These are phyloP conservation scores for Ceratobasidium sp. DNA, from an alignment of 1,284 basidiomycete genomes.

Conservation along the genomic window DNA sequence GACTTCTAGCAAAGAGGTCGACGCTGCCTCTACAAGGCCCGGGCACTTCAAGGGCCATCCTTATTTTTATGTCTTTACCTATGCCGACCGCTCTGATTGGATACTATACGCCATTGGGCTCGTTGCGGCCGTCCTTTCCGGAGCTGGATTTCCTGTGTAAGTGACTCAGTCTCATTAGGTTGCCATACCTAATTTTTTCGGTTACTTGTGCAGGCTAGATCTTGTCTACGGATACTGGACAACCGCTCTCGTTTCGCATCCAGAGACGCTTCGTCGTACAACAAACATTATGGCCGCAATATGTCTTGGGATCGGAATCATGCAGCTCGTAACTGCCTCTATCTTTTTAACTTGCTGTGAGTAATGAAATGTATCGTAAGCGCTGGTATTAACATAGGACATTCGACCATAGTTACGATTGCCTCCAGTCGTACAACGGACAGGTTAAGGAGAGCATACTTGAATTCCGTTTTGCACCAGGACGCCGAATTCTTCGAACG, in stretches of 20 bases:
- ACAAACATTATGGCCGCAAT: slow-evolving; percentile 38
- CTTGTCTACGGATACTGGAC: slow-evolving; percentile 33
- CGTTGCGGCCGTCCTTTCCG: slow-evolving; percentile 19
- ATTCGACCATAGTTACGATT: slow-evolving; percentile 49
- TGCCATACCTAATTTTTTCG: neutral
- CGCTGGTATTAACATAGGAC: neutral
- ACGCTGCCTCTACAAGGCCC: neutral
- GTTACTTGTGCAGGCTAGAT: neutral
- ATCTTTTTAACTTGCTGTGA: slow-evolving; percentile 31
- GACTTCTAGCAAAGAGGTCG: neutral
- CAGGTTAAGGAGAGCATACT: slow-evolving; percentile 54
- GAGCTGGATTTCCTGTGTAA: slow-evolving; percentile 36
- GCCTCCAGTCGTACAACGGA: slow-evolving; percentile 53
- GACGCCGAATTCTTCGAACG: slow-evolving; percentile 57
- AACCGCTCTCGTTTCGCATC: neutral
- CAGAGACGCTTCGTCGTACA: neutral
- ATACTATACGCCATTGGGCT: slow-evolving; percentile 9
- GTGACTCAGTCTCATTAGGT: neutral
- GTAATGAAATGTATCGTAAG: neutral
- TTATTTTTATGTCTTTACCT: slow-evolving; percentile 35
- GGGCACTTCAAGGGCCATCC: slow-evolving; percentile 10
- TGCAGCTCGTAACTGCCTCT: slow-evolving; percentile 22
- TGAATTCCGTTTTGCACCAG: slow-evolving; percentile 56
- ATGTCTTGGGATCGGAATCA: slow-evolving; percentile 18
- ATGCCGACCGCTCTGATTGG: slow-evolving; percentile 31